Conservation (phyloP, 306 rosid species). For the Rosa rugosa region DNA sequence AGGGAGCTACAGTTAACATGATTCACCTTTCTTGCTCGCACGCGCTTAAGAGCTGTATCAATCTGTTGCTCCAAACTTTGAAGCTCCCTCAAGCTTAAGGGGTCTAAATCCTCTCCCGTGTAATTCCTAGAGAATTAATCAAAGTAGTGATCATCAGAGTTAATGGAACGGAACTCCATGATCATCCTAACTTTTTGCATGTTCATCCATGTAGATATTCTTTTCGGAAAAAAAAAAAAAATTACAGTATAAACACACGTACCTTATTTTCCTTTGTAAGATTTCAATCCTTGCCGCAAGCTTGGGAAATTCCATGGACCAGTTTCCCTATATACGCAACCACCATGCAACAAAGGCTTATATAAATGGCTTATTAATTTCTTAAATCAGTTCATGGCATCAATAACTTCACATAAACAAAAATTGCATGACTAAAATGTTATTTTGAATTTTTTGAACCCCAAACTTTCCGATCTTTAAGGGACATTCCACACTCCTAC, state of each 20-base stretch:
- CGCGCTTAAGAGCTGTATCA: conserved; percentile 65
- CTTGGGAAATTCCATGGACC: conserved; percentile 55
- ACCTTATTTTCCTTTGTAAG: conserved; percentile 63
- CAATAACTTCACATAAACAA: background rate
- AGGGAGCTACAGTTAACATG: background rate
- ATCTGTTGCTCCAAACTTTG: conserved; percentile 75
- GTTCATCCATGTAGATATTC: background rate
- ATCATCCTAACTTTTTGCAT: background rate
- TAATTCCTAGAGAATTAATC: conserved; percentile 44
- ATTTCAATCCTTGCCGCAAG: conserved; percentile 54
- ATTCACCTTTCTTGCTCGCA: conserved; percentile 70
- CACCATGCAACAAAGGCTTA: conserved; percentile 15
- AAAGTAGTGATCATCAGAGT: background rate
- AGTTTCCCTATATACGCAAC: conserved; percentile 33
- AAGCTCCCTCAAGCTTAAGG: conserved; percentile 66
- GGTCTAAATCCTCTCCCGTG: conserved; percentile 60
- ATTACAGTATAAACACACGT: background rate
- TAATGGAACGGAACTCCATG: background rate
- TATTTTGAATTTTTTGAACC: no score
- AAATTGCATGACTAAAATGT: background rate
- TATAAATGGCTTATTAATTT: background rate
- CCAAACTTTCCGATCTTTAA: no score
- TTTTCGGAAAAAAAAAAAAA: background rate
- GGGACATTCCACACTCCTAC: no score
- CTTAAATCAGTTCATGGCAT: background rate